Evolutionary conservation across 1,284 basidiomycete species (phyloP).

Genomic region (Pascua sp.): DNA sequence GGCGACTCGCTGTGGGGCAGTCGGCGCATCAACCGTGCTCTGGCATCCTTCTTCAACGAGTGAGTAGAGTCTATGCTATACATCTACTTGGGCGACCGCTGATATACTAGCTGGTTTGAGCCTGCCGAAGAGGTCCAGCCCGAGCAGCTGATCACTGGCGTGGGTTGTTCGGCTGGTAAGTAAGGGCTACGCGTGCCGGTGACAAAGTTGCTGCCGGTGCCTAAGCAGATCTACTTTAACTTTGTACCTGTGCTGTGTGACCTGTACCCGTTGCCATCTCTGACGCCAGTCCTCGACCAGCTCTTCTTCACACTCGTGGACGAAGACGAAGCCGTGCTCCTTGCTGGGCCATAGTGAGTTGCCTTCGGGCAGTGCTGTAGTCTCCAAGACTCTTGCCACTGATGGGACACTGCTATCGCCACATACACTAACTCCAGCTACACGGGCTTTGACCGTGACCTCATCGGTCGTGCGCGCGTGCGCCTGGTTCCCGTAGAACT

Average conservation of each 20-base stretch:
- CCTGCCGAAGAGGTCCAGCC: slow-evolving; percentile 33
- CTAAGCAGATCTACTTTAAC: too few relatives aligned
- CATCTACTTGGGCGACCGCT: neutral
- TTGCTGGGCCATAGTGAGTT: slow-evolving; percentile 43
- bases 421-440: slow-evolving; percentile 27
- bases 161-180: slow-evolving; percentile 35
- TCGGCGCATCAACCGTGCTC: slow-evolving; percentile 39
- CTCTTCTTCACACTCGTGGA: slow-evolving; percentile 49
- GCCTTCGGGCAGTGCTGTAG: neutral
- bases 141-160: slow-evolving; percentile 43
- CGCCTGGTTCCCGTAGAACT: slow-evolving; percentile 41
- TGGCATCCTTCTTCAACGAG: slow-evolving; percentile 41
- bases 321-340: slow-evolving; percentile 47
- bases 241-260: neutral
- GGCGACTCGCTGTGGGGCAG: slow-evolving; percentile 47
- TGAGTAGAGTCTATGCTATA: slow-evolving; percentile 7
- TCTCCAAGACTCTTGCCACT: too few relatives aligned
- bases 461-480: slow-evolving; percentile 35
- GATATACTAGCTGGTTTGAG: slow-evolving; percentile 27
- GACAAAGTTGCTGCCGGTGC: slow-evolving; percentile 9
- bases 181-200: neutral
- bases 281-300: slow-evolving; percentile 43
- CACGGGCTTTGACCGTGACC: slow-evolving; percentile 45
- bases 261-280: neutral
- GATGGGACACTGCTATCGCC: neutral